Base-by-base conservation (phyloP, 805 yeast species). In the Dipodascus geniculatus region DNA sequence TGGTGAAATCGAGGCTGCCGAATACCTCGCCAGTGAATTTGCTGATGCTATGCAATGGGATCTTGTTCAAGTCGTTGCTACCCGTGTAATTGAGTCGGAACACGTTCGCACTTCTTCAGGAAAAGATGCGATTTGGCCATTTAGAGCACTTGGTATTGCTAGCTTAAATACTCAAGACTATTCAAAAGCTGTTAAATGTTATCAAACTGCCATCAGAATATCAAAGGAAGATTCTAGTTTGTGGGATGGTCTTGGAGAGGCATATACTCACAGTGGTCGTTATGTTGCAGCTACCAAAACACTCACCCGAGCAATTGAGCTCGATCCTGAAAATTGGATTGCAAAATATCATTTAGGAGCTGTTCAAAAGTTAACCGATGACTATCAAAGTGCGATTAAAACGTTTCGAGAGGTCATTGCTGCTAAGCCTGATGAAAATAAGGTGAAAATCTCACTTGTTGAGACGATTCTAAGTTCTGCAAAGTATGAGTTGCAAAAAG, bases 191-290 rank as follows among this genome's bases (percentile, higher is more conserved):
- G 84, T 91, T 49, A 91, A 86, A 66, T 82, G 86, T 79, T 89
- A 87, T 64, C 99, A 93, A 67, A 78, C 82, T 23, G 89, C 96
- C 1, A 72, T 93, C 50, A 75, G 97, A 57, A 71, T 85, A 58
- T 72, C 81, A 48, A 71, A 84, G 0, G 58, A 63, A 52, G 97
- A 93, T 67, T 65, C 78, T 1, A 83, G 86, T 58, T 83, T 96
- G 1, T 91, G 98, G 97, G 73, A 85, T 24, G 96, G 96, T 0
- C 71, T 93, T n/a, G 99, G 99, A n/a, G 98, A 93, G 65, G 91
- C 96, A 0, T 93, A 93, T 66, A 73, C 77, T 53, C 78, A 81
- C 23, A 80, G 93, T 66, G 99, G 99, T 1, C 75, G 96, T 56
- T 71, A 83, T 48, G 90, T 87, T 54, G 95, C 98, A 1, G 87